A percentile compares a stretch with the other conserved stretches of the same genome.
Conservation (phyloP, 179 eudicot species). For the Heliamphora pulchella region DNA sequence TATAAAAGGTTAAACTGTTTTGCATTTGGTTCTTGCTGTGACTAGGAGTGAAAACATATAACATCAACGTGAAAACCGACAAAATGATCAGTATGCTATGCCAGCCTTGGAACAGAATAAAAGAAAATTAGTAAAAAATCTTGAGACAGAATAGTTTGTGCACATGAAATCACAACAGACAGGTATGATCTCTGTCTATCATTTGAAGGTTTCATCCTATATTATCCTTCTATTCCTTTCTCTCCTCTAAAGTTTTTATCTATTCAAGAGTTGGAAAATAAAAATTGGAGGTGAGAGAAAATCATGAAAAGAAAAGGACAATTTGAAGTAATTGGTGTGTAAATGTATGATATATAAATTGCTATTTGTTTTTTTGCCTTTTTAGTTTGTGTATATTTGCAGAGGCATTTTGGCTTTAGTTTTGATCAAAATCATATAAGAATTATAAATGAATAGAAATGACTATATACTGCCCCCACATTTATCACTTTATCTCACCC, state of each 20-base stretch:
- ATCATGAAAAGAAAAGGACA: background rate
- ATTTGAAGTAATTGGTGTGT: background rate
- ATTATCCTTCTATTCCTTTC: background rate
- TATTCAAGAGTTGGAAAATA: background rate
- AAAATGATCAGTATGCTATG: background rate
- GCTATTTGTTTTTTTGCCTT: background rate
- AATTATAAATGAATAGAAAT: too few relatives aligned
- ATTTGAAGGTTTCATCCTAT: too few relatives aligned
- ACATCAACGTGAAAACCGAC: background rate
- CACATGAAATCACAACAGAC: background rate
- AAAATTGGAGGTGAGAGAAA: too few relatives aligned
- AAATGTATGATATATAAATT: background rate
- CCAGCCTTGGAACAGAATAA: background rate
- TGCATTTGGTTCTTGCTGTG: background rate
- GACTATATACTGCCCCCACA: too few relatives aligned
- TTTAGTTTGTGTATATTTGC: too few relatives aligned
- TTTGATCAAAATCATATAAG: too few relatives aligned
- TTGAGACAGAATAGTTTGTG: background rate
- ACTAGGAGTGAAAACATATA: background rate
- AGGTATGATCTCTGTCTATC: too few relatives aligned
- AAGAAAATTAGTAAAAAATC: background rate
- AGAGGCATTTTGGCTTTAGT: too few relatives aligned
- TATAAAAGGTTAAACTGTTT: background rate
- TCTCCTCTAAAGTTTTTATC: background rate
- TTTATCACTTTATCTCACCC: too few relatives aligned